Evolutionary conservation across 768 basidiomycete species (phyloP).

Genomic region (Grammothele lineata): DNA sequence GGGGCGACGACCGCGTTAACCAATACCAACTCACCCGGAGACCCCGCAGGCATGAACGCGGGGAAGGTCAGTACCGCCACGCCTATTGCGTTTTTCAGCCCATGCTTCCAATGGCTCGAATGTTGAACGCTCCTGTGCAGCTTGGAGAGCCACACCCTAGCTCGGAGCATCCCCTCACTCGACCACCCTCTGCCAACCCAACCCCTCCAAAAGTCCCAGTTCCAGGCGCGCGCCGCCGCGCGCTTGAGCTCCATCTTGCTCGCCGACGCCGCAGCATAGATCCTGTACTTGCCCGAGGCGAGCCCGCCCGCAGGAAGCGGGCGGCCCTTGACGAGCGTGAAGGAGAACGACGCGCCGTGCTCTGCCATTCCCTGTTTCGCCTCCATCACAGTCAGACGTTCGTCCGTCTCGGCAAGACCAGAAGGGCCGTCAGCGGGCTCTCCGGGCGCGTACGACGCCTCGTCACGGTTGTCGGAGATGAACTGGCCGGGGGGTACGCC

Average conservation of each 20-base stretch:
- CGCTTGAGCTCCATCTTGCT: constrained; percentile 3
- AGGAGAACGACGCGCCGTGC: constrained; percentile 11
- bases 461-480: constrained; percentile 25
- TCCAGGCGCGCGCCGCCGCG: constrained; percentile 4
- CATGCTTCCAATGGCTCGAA: constrained; percentile 42
- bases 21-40: constrained; percentile 28
- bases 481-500: constrained; percentile 33
- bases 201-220: constrained; percentile 14
- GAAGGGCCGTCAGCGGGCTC: constrained; percentile 1
- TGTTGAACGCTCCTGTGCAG: constrained; percentile 28
- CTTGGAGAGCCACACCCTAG: constrained; percentile 32
- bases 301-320: constrained; percentile 4
- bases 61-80: constrained; percentile 39
- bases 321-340: constrained; percentile 11
- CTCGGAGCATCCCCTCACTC: constrained; percentile 20
- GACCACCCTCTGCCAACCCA: constrained; percentile 16
- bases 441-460: constrained; percentile 1
- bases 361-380: constrained; percentile 32
- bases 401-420: constrained; percentile 14
- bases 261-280: constrained; percentile 1
- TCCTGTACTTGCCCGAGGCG: constrained; percentile 3
- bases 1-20: background rate
- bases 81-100: constrained; percentile 42
- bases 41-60: constrained; percentile 36
- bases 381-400: constrained; percentile 28